Conservation (phyloP, 176 grass and related monocot genomes). For the Avena eriantha region DNA sequence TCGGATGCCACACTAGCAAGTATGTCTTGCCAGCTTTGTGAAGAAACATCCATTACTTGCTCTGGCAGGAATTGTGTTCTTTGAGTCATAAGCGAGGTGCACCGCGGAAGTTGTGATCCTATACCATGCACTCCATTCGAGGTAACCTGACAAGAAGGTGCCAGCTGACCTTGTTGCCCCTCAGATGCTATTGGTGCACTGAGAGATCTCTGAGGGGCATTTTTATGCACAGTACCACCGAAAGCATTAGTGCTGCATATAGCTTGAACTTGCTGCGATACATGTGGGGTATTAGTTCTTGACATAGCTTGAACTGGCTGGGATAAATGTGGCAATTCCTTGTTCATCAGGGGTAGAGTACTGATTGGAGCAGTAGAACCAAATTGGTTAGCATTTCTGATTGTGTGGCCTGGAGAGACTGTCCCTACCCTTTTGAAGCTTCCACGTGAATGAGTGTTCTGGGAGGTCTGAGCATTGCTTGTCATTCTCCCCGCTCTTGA, state of each 20-base stretch:
- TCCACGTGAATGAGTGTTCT: constrained; percentile 47
- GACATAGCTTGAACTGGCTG: constrained; percentile 42
- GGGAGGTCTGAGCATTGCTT: constrained; percentile 24
- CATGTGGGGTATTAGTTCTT: constrained; percentile 16
- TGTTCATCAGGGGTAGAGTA: constrained; percentile 38
- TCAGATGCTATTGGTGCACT: constrained; percentile 48
- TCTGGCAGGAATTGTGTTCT: constrained; percentile 37
- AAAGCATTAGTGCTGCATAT: constrained; percentile 20
- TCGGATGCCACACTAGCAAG: constrained; percentile 75
- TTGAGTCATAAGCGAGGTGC: constrained; percentile 34
- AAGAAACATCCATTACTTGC: constrained; percentile 53
- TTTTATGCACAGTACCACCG: constrained; percentile 39
- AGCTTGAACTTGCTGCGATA: constrained; percentile 44
- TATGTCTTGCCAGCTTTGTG: constrained; percentile 89
- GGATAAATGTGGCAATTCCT: constrained; percentile 36
- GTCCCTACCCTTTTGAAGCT: constrained; percentile 56
- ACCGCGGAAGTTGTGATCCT: constrained; percentile 38
- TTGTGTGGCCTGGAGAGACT: constrained; percentile 37
- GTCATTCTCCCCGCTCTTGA: constrained; percentile 32
- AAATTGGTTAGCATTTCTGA: constrained; percentile 39
- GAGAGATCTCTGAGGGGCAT: constrained; percentile 54
- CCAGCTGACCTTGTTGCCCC: constrained; percentile 45
- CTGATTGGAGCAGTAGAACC: constrained; percentile 37
- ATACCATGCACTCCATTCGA: constrained; percentile 31
- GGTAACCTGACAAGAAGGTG: constrained; percentile 24